These are phyloP conservation scores for Setaria viridis DNA, from an alignment of 202 grass and related monocot species.

Conservation along the genomic window DNA sequence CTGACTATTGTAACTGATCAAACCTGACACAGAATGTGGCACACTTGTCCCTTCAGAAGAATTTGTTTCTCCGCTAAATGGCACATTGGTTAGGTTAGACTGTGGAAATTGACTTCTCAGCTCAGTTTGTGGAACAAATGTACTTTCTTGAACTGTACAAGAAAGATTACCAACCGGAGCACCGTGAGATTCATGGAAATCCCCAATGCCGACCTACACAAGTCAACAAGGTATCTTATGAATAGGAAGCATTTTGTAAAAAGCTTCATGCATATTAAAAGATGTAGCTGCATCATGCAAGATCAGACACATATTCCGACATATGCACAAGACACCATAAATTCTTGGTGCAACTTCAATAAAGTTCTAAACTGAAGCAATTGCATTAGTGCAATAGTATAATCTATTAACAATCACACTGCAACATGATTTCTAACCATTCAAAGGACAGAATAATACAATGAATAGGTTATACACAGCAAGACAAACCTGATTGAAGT, in stretches of 20 bases:
- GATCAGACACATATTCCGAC: neutral
- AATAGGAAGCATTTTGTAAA: neutral
- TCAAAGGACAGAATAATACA: conserved; percentile 4
- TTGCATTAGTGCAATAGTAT: neutral
- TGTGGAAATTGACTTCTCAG: conserved; percentile 47
- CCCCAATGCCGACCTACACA: conserved; percentile 25
- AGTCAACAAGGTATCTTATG: conserved; percentile 24
- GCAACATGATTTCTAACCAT: neutral
- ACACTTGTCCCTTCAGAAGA: conserved; percentile 51
- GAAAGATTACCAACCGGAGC: conserved; percentile 35
- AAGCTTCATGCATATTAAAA: conserved; percentile 24
- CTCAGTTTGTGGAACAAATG: neutral
- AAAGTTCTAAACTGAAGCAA: conserved; percentile 8
- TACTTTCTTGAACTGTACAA: conserved; percentile 40
- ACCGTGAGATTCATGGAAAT: conserved; percentile 26
- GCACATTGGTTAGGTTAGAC: conserved; percentile 50
- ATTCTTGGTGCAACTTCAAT: neutral
- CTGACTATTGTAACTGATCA: conserved; percentile 28
- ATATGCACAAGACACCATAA: neutral
- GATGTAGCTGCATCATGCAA: neutral
- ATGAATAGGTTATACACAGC: conserved; percentile 11
- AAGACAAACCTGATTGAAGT: conserved; percentile 40
- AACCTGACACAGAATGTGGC: conserved; percentile 7
- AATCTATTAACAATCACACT: neutral
- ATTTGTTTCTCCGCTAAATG: conserved; percentile 42